phyloP scores from a whole-genome alignment of 1,284 basidiomycete genomes.

The Cystobasidium slooffiae region DNA sequence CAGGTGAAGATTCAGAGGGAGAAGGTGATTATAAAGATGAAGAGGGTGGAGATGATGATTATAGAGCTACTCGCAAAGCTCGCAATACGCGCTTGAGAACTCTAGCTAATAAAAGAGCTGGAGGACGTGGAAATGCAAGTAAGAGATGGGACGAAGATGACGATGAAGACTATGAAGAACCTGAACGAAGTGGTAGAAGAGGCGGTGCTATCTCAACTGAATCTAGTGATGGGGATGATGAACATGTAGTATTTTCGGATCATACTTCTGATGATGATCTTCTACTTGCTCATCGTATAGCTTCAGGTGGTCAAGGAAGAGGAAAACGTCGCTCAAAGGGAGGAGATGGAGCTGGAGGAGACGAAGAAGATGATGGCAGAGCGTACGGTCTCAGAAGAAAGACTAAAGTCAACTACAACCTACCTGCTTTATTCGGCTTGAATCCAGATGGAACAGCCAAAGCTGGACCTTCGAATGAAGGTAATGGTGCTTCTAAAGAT shows the following conservation, averaged over 20 bases:
- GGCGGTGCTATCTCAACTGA: conserved; percentile 23
- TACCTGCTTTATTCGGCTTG: conserved; percentile 53
- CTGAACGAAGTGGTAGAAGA: background rate
- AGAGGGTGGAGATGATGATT: conserved; percentile 22
- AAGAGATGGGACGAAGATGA: conserved; percentile 14
- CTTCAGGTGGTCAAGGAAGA: no score
- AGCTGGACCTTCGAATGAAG: conserved; percentile 8
- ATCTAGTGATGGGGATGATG: conserved; percentile 30
- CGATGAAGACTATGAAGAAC: conserved; percentile 32
- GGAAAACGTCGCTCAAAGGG: no score
- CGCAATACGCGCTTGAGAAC: conserved; percentile 3
- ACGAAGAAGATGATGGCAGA: conserved; percentile 1
- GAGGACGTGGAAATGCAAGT: background rate
- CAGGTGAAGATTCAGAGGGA: conserved; percentile 38
- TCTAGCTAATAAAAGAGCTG: conserved; percentile 23
- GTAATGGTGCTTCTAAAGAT: conserved; percentile 12
- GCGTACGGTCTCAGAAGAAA: conserved; percentile 36
- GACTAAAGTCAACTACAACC: conserved; percentile 55
- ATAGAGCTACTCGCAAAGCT: conserved; percentile 1
- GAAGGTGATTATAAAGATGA: conserved; percentile 23
- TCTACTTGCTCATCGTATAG: background rate
- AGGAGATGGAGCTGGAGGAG: background rate
- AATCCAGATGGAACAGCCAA: conserved; percentile 38
- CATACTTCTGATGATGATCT: conserved; percentile 34
- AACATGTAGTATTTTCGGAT: conserved; percentile 16